These are phyloP conservation scores for Coccinonectria pachysandricola DNA, from an alignment of 2,329 filamentous ascomycete species.

Conservation along the genomic window DNA sequence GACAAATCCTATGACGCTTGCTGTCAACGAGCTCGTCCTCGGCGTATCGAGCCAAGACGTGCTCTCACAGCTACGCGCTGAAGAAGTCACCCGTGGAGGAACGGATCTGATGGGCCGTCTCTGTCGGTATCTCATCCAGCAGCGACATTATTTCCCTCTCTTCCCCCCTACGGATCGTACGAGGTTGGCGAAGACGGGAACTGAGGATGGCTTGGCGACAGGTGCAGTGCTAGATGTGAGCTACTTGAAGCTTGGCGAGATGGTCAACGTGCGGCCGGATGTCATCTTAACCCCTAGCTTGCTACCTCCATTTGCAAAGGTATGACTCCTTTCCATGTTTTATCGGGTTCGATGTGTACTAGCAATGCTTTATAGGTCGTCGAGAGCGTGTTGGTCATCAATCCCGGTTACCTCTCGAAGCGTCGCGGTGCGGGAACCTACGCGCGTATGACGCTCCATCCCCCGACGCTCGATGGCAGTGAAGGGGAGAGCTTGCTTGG, in stretches of 20 bases:
- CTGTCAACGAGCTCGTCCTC: constrained; percentile 76
- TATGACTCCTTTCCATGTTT: constrained; percentile 32
- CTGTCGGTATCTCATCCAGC: constrained; percentile 71
- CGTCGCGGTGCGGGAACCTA: constrained; percentile 77
- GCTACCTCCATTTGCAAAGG: constrained; percentile 79
- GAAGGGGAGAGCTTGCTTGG: constrained; percentile 47
- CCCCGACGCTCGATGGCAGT: constrained; percentile 51
- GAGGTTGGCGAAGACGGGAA: constrained; percentile 54
- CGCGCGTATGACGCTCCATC: constrained; percentile 66
- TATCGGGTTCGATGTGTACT: constrained; percentile 2
- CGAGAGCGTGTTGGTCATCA: constrained; percentile 80
- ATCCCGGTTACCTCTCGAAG: constrained; percentile 82
- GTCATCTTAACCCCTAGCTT: constrained; percentile 74
- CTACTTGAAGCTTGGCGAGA: constrained; percentile 83
- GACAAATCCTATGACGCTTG: constrained; percentile 83
- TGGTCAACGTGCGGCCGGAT: constrained; percentile 78
- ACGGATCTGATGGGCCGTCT: constrained; percentile 58
- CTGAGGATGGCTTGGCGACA: constrained; percentile 48
- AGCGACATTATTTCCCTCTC: constrained; percentile 82
- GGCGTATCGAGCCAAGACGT: constrained; percentile 78
- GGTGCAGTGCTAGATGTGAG: constrained; percentile 74
- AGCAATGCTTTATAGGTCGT: constrained; percentile 55
- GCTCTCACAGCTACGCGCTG: constrained; percentile 67
- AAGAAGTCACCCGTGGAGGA: constrained; percentile 44
- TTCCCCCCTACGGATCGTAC: constrained; percentile 70